Percentiles rank a stretch among this genome's conserved stretches.
phyloP scores from a whole-genome alignment of 345 rosid genomes.

The Crucihimalaya himalaica region DNA sequence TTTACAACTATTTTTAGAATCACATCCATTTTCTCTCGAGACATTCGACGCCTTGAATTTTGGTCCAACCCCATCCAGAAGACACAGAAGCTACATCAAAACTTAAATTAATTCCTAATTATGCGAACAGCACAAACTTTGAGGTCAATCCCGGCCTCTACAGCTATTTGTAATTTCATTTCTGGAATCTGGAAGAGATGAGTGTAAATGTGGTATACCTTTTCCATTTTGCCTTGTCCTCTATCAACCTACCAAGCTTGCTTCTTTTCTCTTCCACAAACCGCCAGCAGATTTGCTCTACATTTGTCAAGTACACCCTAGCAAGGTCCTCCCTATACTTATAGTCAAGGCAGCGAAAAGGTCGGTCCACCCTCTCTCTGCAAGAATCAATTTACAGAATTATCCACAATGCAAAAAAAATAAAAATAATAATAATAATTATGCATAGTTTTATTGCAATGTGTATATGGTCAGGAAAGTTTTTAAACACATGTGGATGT shows the following conservation, averaged over 20 bases:
- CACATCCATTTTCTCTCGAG: constrained; percentile 75
- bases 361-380: constrained; percentile 90
- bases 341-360: constrained; percentile 89
- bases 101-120: constrained; percentile 17
- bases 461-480: neutral
- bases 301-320: constrained; percentile 84
- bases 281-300: constrained; percentile 81
- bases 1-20: constrained; percentile 84
- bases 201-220: constrained; percentile 50
- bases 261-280: constrained; percentile 82
- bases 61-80: constrained; percentile 88
- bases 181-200: constrained; percentile 15
- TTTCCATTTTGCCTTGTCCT: constrained; percentile 84
- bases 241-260: constrained; percentile 69
- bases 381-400: constrained; percentile 14
- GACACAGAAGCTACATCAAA: constrained; percentile 66
- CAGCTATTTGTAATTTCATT: neutral
- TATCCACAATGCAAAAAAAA: constrained; percentile 1
- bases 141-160: neutral
- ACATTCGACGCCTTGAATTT: constrained; percentile 69
- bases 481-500: neutral
- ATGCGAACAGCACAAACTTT: constrained; percentile 14
- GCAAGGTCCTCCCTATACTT: constrained; percentile 90
- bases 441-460: neutral
- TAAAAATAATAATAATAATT: neutral